phyloP scores from a whole-genome alignment of 75 land plant genomes.

The Pseudotsuga menziesii region DNA sequence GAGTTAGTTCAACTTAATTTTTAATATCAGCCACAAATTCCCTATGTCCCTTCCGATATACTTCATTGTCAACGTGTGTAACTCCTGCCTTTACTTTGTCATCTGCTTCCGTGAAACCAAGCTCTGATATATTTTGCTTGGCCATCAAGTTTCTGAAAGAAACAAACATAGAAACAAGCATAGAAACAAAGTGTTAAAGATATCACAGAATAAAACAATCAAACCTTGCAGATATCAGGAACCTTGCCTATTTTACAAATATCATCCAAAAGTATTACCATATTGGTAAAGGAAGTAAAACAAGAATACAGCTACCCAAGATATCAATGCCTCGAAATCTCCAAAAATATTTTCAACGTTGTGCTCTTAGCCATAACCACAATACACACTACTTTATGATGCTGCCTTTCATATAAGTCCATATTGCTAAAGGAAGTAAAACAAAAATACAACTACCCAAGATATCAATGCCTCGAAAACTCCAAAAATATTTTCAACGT shows the following conservation, averaged over 20 bases:
- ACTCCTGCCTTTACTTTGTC: conserved; percentile 8
- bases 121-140: conserved; percentile 77
- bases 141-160: conserved; percentile 82
- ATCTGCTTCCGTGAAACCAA: conserved; percentile 57
- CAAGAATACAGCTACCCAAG: neutral
- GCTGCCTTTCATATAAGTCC: neutral
- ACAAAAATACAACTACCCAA: neutral
- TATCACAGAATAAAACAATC: neutral
- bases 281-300: too few relatives aligned
- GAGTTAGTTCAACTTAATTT: neutral
- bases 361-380: too few relatives aligned
- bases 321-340: neutral
- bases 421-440: too few relatives aligned
- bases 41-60: neutral
- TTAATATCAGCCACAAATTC: neutral
- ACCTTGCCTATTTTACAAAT: neutral
- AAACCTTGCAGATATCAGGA: neutral
- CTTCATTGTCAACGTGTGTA: neutral
- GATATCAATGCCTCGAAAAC: neutral
- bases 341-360: neutral
- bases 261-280: neutral
- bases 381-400: too few relatives aligned
- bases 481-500: neutral
- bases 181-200: neutral
- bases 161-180: neutral